Conservation (phyloP, 768 basidiomycete species). For the Podaxis sp. region DNA sequence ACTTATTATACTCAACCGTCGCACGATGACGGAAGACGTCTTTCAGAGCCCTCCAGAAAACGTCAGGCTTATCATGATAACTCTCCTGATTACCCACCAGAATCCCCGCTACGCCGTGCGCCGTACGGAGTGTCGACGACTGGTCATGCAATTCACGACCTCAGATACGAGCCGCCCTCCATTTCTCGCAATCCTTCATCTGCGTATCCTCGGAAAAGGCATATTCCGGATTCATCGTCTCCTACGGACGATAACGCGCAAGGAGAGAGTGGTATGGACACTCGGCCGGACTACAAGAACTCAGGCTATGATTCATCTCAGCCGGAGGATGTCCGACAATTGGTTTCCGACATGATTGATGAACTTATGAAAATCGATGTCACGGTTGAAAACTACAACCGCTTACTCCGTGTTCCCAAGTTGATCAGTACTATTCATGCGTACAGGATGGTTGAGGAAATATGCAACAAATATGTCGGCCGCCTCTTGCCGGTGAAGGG, state of each 20-base stretch:
- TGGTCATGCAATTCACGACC: background rate
- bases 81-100: conserved; percentile 3
- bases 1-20: conserved; percentile 2
- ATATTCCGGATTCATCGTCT: conserved; percentile 5
- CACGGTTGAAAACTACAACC: conserved; percentile 16
- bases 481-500: conserved; percentile 39
- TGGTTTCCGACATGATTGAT: conserved; percentile 35
- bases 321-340: conserved; percentile 35
- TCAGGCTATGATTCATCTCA: conserved; percentile 30
- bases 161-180: conserved; percentile 2
- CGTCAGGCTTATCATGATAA: conserved; percentile 9
- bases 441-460: conserved; percentile 52
- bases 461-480: conserved; percentile 47
- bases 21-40: conserved; percentile 12
- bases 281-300: conserved; percentile 9
- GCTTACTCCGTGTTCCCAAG: conserved; percentile 37
- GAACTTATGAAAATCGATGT: conserved; percentile 13
- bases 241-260: conserved; percentile 15
- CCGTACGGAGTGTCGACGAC: background rate
- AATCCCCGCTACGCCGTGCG: conserved; percentile 1
- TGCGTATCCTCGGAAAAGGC: conserved; percentile 14
- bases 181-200: conserved; percentile 10
- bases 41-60: conserved; percentile 7
- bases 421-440: conserved; percentile 44
- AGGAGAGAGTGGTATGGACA: conserved; percentile 10